Evolutionary conservation across 1,284 basidiomycete genomes (phyloP).

Genomic region (Trichosporon inkin): DNA sequence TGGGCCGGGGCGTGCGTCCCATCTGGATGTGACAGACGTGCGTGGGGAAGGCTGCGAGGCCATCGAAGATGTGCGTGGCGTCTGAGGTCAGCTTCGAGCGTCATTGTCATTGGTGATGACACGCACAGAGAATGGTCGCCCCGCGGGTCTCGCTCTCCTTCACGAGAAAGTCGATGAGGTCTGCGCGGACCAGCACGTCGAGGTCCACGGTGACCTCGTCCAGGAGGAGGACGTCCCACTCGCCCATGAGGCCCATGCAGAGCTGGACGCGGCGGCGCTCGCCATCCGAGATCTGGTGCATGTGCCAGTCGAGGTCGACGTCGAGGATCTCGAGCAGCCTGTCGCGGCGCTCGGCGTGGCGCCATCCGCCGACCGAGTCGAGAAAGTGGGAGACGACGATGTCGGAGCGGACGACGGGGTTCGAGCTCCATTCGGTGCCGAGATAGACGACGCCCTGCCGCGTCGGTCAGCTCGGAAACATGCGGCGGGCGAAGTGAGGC

Average conservation of each 20-base stretch:
- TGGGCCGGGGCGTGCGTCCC: slow-evolving; percentile 61
- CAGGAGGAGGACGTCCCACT: slow-evolving; percentile 88
- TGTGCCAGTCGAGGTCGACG: slow-evolving; percentile 77
- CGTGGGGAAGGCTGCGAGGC: slow-evolving; percentile 77
- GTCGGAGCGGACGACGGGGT: slow-evolving; percentile 90
- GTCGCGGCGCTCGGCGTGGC: slow-evolving; percentile 85
- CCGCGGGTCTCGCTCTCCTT: slow-evolving; percentile 73
- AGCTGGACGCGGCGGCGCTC: slow-evolving; percentile 91
- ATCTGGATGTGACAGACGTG: slow-evolving; percentile 84
- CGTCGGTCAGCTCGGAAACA: background rate
- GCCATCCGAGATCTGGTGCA: slow-evolving; percentile 82
- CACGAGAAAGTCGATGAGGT: slow-evolving; percentile 81
- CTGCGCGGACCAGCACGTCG: slow-evolving; percentile 92
- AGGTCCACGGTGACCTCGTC: slow-evolving; percentile 98
- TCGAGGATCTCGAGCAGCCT: slow-evolving; percentile 84
- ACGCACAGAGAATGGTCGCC: slow-evolving; percentile 84
- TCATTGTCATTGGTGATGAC: background rate
- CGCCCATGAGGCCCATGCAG: slow-evolving; percentile 92
- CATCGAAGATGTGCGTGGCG: slow-evolving; percentile 94
- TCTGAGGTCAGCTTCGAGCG: slow-evolving; percentile 50
- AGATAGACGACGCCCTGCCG: slow-evolving; percentile 74
- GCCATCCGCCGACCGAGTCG: slow-evolving; percentile 91
- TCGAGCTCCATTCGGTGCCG: slow-evolving; percentile 92
- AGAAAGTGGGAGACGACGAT: slow-evolving; percentile 85
- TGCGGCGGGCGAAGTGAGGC: slow-evolving; percentile 11